Base-by-base conservation (phyloP, 2,329 filamentous ascomycete species). In the Phyllosticta citrichinensis region DNA sequence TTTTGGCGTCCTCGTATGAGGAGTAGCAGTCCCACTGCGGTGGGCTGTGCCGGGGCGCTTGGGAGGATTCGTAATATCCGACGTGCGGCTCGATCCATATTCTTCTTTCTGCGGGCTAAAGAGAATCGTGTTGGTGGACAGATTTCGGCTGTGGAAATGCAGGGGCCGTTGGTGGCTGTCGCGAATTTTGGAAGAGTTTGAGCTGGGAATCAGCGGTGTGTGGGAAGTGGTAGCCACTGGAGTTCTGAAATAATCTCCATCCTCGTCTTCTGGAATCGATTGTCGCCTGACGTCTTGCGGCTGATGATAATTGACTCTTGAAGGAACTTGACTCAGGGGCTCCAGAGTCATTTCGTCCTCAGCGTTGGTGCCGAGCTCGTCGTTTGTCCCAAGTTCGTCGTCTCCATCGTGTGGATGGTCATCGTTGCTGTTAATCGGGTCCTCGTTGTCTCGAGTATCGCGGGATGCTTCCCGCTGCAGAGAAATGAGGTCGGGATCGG, bases 311-410 rank as follows among this genome's bases (percentile, higher is more conserved):
- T 47, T 47, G 40, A n/a, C 27, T 62, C 58, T 51, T 50, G 66
- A 64, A 35, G 64, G 65, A 4, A 47, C 40, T 66, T 73, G 27
- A 71, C 19, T 51, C 40, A 47, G 40, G 4, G 40, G 40, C 4
- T 55, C 63, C 12, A 56, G 20, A 19, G 59, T 61, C 11, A 61
- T 20, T 25, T 66, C 65, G n/a, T 74, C 75, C n/a, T 80, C 77
- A 30, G 80, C 78, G 33, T 86, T 84, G 40, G 40, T 47, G n/a
- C 40, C 40, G 6, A 47, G 17, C 61, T 92, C 88, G 61, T 91
- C 88, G 61, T 91, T 89, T 3, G 88, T 92, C 12, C 89, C 82
- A n/a, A 92, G 78, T 72, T 97, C 92, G 67, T 96, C 92, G 68
- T 97, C 92, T 0, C 91, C 90, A 69, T 96, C 91, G 68, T 76